These are phyloP conservation scores for Luzula sylvatica DNA, from an alignment of 176 grass and related monocot genomes.

Conservation along the genomic window DNA sequence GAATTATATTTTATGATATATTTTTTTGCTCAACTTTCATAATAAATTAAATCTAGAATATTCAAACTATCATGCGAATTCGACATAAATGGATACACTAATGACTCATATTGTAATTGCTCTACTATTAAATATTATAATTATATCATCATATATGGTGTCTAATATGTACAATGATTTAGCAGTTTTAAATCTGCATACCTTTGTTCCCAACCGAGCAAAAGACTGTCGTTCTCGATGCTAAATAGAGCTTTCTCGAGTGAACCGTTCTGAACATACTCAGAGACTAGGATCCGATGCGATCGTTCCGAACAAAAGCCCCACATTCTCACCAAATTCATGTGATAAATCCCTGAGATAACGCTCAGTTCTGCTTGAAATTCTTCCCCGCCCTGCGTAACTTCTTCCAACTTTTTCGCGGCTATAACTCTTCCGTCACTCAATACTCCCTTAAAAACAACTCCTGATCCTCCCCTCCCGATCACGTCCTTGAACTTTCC, in stretches of 20 bases:
- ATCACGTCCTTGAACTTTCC: constrained; percentile 29
- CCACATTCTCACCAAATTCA: constrained; percentile 42
- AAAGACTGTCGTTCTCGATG: background rate
- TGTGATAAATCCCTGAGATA: constrained; percentile 38
- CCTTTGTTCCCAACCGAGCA: constrained; percentile 16
- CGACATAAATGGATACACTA: too few species aligned
- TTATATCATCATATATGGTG: too few species aligned
- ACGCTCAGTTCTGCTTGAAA: constrained; percentile 36
- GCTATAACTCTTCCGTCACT: constrained; percentile 24
- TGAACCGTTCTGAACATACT: constrained; percentile 35
- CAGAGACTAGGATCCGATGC: constrained; percentile 26
- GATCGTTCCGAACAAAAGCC: constrained; percentile 30
- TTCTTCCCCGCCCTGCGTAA: constrained; percentile 22
- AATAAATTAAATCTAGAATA: too few species aligned
- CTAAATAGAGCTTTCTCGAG: constrained; percentile 26
- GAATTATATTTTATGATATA: too few species aligned
- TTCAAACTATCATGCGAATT: too few species aligned
- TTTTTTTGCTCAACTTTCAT: too few species aligned
- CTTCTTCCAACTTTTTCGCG: constrained; percentile 30
- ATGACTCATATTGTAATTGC: too few species aligned
- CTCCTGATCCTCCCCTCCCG: constrained; percentile 30
- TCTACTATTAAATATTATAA: too few species aligned
- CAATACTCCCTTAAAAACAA: constrained; percentile 31
- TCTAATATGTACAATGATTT: too few species aligned
- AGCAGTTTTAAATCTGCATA: too few species aligned